Evolutionary conservation across 352 stramenopile genomes (phyloP).

Genomic region (Pythium grandisporangium): DNA sequence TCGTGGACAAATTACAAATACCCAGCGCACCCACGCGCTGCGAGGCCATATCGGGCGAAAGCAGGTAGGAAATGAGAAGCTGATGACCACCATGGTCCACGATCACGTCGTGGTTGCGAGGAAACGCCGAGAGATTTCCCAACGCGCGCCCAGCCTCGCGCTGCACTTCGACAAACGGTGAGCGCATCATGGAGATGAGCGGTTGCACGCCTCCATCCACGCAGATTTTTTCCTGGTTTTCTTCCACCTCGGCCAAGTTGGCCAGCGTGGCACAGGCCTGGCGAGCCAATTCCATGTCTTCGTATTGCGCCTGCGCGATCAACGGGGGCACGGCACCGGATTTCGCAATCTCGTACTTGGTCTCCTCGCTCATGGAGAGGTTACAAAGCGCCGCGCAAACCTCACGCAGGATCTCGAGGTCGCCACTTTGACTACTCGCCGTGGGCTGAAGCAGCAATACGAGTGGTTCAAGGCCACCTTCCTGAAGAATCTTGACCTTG

Average conservation of each 20-base stretch:
- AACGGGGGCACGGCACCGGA: conserved; percentile 86
- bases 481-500: conserved; percentile 96
- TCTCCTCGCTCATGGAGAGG: conserved; percentile 93
- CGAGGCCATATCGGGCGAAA: conserved; percentile 91
- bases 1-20: conserved; percentile 94
- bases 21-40: conserved; percentile 90
- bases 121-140: conserved; percentile 89
- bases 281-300: conserved; percentile 89
- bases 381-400: conserved; percentile 93
- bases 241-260: conserved; percentile 92
- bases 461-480: conserved; percentile 92
- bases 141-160: conserved; percentile 86
- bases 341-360: conserved; percentile 96
- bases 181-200: conserved; percentile 93
- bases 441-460: conserved; percentile 83
- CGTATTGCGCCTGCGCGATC: conserved; percentile 87
- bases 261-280: conserved; percentile 90
- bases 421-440: no score
- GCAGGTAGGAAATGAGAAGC: conserved; percentile 92
- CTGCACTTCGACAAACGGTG: conserved; percentile 92
- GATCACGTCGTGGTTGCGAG: conserved; percentile 87
- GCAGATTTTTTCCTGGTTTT: conserved; percentile 94
- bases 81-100: conserved; percentile 90
- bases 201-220: conserved; percentile 87
- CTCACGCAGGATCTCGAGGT: conserved; percentile 92